phyloP scores from a whole-genome alignment of 2,329 filamentous ascomycete genomes.

The Sclerotinia nivalis region DNA sequence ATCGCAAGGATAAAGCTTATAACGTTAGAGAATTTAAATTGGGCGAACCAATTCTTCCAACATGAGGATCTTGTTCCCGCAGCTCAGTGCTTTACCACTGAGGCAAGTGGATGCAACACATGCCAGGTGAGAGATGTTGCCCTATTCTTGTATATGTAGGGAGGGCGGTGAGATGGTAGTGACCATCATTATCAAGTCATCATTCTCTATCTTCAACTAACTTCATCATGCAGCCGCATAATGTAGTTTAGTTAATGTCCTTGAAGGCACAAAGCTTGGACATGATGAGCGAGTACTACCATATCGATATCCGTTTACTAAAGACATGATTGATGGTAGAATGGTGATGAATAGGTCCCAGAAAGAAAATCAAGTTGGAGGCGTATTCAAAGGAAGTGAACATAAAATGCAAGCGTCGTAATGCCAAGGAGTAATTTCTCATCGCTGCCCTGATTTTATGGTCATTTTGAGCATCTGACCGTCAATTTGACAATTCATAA shows the following conservation, averaged over 20 bases:
- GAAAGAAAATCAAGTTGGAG: neutral
- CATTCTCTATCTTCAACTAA: neutral
- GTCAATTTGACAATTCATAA: neutral
- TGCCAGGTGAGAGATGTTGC: neutral
- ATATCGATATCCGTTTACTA: neutral
- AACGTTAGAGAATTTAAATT: constrained; percentile 10
- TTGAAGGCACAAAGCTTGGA: neutral
- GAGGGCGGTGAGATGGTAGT: neutral
- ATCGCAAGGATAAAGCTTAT: constrained; percentile 1
- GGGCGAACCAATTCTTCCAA: neutral
- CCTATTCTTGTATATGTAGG: neutral
- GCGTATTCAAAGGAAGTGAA: neutral
- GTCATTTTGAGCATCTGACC: neutral
- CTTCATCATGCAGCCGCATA: neutral
- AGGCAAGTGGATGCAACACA: constrained; percentile 4
- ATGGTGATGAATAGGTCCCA: neutral
- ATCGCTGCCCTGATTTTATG: neutral
- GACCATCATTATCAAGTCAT: neutral
- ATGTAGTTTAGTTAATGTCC: neutral
- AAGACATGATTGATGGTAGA: neutral
- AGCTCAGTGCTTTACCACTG: neutral
- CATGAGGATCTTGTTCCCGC: neutral
- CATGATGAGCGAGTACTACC: too few relatives aligned
- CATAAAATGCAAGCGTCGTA: neutral
- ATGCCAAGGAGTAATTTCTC: neutral